A percentile compares a stretch with the other conserved stretches of the same genome.
phyloP scores from a whole-genome alignment of 2,329 filamentous ascomycete species.

The Setomelanomma holmii region DNA sequence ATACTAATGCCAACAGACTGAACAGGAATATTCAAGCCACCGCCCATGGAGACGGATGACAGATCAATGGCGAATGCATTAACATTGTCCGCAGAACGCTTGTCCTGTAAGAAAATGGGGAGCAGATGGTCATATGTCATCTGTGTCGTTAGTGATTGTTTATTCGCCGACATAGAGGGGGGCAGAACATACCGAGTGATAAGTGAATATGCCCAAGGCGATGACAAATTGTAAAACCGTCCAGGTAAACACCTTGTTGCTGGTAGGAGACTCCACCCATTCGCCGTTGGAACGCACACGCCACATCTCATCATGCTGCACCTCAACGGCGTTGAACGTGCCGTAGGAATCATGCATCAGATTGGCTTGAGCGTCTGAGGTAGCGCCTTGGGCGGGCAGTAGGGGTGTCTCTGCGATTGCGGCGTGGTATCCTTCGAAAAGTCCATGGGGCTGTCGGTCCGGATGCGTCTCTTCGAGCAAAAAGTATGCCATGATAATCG shows the following conservation, averaged over 20 bases:
- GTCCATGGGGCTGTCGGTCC: conserved; percentile 69
- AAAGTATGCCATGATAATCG: conserved; percentile 80
- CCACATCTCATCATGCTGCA: conserved; percentile 63
- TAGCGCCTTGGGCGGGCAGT: conserved; percentile 75
- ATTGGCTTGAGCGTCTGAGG: conserved; percentile 75
- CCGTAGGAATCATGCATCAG: conserved; percentile 81
- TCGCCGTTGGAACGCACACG: conserved; percentile 57
- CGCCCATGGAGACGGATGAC: conserved; percentile 51
- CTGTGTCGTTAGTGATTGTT: conserved; percentile 16
- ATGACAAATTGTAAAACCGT: conserved; percentile 77
- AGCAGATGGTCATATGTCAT: conserved; percentile 95
- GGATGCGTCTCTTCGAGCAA: conserved; percentile 90
- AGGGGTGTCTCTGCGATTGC: conserved; percentile 72
- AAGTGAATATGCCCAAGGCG: conserved; percentile 89
- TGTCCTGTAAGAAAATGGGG: conserved; percentile 91
- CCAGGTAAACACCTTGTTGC: conserved; percentile 62
- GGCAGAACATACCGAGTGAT: conserved; percentile 67
- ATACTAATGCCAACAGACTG: conserved; percentile 72
- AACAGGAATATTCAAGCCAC: conserved; percentile 71
- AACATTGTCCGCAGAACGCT: conserved; percentile 54
- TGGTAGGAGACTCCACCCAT: conserved; percentile 39
- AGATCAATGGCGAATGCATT: conserved; percentile 33
- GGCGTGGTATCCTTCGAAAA: conserved; percentile 46
- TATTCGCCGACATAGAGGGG: background rate
- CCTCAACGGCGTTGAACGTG: conserved; percentile 68